These are phyloP conservation scores for Hexamita inflata DNA, from an alignment of 208 protist species.

Conservation along the genomic window DNA sequence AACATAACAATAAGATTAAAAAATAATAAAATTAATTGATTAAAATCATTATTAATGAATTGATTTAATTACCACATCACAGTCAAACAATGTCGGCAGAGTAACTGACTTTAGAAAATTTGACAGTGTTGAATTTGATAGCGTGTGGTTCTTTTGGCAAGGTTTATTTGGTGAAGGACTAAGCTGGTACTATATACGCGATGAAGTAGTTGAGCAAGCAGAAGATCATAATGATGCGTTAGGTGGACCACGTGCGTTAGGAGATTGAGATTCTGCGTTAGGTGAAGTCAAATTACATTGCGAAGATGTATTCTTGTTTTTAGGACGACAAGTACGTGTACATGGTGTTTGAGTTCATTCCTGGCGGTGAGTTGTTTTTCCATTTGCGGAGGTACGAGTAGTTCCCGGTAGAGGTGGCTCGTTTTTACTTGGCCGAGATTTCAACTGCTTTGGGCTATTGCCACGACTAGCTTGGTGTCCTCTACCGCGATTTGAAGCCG, in stretches of 20 bases:
- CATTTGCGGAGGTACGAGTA: slow-evolving; percentile 40
- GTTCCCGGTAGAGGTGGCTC: slow-evolving; percentile 12
- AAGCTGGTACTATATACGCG: no score
- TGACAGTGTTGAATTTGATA: no score
- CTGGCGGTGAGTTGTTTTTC: slow-evolving; percentile 53
- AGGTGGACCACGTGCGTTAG: slow-evolving; percentile 42
- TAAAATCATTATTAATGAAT: no score
- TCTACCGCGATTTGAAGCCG: slow-evolving; percentile 35
- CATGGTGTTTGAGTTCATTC: slow-evolving; percentile 55
- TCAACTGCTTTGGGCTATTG: slow-evolving; percentile 50
- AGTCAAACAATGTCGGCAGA: no score
- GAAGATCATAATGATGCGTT: slow-evolving; percentile 42
- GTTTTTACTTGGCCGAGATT: slow-evolving; percentile 51
- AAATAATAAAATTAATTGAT: no score
- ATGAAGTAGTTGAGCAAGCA: slow-evolving; percentile 56
- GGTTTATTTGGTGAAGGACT: no score
- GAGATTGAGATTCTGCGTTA: slow-evolving; percentile 39
- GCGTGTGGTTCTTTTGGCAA: no score
- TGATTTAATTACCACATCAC: no score
- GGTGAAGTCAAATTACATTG: slow-evolving; percentile 49
- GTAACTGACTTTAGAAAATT: no score
- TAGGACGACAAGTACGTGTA: slow-evolving; percentile 53
- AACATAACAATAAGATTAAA: no score
- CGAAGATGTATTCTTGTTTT: slow-evolving; percentile 51
- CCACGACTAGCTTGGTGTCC: slow-evolving; percentile 54